These are phyloP conservation scores for Leccinum pellstonianum DNA, from an alignment of 768 basidiomycete species.

Conservation along the genomic window DNA sequence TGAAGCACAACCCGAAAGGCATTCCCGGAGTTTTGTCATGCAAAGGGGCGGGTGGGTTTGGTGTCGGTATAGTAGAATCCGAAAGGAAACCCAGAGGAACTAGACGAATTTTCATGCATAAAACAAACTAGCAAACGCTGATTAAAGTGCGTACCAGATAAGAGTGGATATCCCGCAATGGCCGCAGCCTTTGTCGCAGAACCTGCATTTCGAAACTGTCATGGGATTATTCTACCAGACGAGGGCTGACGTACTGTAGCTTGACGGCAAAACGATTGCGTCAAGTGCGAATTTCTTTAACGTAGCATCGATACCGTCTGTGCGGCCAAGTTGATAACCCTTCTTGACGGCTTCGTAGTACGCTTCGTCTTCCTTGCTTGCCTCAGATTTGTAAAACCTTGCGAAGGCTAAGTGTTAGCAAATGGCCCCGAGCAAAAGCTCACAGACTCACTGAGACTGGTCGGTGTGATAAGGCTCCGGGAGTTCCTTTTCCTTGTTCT, in stretches of 20 bases:
- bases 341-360: slow-evolving; percentile 46
- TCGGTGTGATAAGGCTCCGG: slow-evolving; percentile 34
- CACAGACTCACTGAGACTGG: slow-evolving; percentile 34
- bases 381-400: slow-evolving; percentile 26
- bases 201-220: slow-evolving; percentile 9
- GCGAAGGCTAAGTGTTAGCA: neutral
- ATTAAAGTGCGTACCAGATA: slow-evolving; percentile 27
- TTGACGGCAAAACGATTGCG: slow-evolving; percentile 50
- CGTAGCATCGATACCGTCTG: slow-evolving; percentile 53
- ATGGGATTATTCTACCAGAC: neutral
- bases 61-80: slow-evolving; percentile 27
- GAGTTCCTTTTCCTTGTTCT: slow-evolving; percentile 50
- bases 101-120: slow-evolving; percentile 34
- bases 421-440: neutral
- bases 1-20: slow-evolving; percentile 44
- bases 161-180: slow-evolving; percentile 38
- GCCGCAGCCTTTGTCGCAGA: slow-evolving; percentile 30
- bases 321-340: slow-evolving; percentile 47
- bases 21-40: slow-evolving; percentile 34
- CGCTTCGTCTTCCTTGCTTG: slow-evolving; percentile 27
- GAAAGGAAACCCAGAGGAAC: slow-evolving; percentile 43
- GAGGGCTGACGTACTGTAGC: slow-evolving; percentile 9
- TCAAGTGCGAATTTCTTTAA: slow-evolving; percentile 47
- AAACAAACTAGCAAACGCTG: neutral
- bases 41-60: slow-evolving; percentile 38